Evolutionary conservation across 768 basidiomycete genomes (phyloP), one percentile per base, ranked within the genome.

Genomic region (Boletus patriciae): DNA sequence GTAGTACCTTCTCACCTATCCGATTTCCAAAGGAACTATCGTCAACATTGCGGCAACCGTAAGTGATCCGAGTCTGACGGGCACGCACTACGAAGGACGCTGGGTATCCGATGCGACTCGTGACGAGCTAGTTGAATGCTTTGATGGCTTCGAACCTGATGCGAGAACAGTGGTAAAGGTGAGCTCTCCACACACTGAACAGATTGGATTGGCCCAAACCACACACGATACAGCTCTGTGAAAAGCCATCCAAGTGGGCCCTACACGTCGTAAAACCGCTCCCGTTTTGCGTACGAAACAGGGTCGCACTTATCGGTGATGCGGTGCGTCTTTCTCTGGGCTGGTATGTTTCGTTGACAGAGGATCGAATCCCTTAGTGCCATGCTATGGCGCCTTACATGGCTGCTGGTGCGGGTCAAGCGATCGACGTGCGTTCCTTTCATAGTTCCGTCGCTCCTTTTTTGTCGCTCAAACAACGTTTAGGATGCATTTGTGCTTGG

Each of bases 221-320:
- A 1, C 4, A 18, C n/a, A 23, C 8, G 8, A 38, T 18, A 18
- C 10, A 80, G 77, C 71, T 70, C 41, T 69, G 75, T 27, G 66
- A 73, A 15, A 63, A 66, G 7, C 70, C 76, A 1, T 73, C 70
- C 37, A 76, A 66, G 62, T 83, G 80, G 79, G 75, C 76, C 4
- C 61, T 83, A 31, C 76, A 79, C 47, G 69, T 69, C 34, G 62
- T 83, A 4, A 25, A 25, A 25, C 25, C 25, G 25, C 25, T 25
- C 25, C 25, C 25, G 25, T 25, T 25, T 25, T 25, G 25, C 25
- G 25, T 25, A 25, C 25, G 25, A 25, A 25, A 25, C 25, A 25
- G 25, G 25, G 25, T 25, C 25, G 25, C 25, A 25, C 25, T 25
- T 25, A 25, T 25, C 25, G 25, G 25, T 3, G 25, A 25, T 27